Percentiles rank a stretch among this genome's conserved stretches.
Evolutionary conservation across 495 filamentous ascomycete genomes (phyloP).

Genomic region (Penicillium steckii): DNA sequence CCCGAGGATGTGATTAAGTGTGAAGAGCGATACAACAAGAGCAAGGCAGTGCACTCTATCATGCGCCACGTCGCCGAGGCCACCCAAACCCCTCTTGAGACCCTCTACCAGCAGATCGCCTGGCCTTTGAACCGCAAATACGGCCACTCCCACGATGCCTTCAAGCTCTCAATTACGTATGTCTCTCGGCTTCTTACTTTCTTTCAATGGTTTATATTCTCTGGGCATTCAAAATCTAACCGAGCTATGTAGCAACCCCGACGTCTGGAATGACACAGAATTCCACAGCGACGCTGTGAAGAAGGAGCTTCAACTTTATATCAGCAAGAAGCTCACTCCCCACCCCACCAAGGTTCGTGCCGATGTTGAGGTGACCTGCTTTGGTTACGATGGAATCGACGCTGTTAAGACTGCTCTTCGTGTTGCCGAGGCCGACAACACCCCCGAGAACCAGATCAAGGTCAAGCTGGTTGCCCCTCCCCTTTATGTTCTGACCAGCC

Average conservation of each 20-base stretch:
- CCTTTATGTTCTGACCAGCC: slow-evolving; percentile 89
- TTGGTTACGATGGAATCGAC: slow-evolving; percentile 97
- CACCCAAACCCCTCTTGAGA: slow-evolving; percentile 87
- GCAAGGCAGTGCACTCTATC: slow-evolving; percentile 97
- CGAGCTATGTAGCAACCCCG: slow-evolving; percentile 67
- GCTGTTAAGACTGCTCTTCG: slow-evolving; percentile 90
- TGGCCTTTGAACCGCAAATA: slow-evolving; percentile 98
- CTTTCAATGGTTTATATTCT: neutral
- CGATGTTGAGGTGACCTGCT: slow-evolving; percentile 97
- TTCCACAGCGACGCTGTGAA: slow-evolving; percentile 86
- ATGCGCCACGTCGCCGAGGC: slow-evolving; percentile 98
- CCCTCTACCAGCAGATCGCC: slow-evolving; percentile 87
- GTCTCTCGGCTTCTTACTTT: slow-evolving; percentile 13
- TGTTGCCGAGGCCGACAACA: slow-evolving; percentile 85
- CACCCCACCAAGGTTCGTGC: slow-evolving; percentile 97
- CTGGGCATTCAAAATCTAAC: slow-evolving; percentile 11
- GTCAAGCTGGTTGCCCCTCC: slow-evolving; percentile 95
- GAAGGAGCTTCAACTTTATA: slow-evolving; percentile 86
- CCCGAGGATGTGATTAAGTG: slow-evolving; percentile 97
- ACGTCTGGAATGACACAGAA: slow-evolving; percentile 87
- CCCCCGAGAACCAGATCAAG: slow-evolving; percentile 87
- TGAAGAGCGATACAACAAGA: slow-evolving; percentile 99
- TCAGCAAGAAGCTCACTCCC: slow-evolving; percentile 91
- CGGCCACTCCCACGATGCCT: slow-evolving; percentile 93
- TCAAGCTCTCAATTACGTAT: slow-evolving; percentile 98